A percentile compares a stretch with the other conserved stretches of the same genome.
Conservation (phyloP, 192 early-diverging fungal species). For the Powellomyces hirtus region DNA sequence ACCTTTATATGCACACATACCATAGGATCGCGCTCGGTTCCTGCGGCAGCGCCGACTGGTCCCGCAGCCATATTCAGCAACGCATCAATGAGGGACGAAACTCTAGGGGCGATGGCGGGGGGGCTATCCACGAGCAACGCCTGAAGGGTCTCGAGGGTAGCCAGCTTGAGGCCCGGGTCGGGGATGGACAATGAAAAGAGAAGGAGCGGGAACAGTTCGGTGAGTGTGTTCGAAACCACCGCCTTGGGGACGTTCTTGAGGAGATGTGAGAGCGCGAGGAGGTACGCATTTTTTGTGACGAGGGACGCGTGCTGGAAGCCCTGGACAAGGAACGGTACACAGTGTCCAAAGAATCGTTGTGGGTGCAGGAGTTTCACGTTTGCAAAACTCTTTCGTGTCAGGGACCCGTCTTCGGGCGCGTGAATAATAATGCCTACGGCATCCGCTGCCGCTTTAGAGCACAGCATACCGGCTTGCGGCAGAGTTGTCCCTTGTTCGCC, state of each 20-base stretch:
- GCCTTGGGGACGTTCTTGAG: conserved; percentile 80
- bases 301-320: conserved; percentile 19
- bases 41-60: background rate
- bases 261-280: conserved; percentile 80
- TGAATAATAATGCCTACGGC: conserved; percentile 74
- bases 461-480: conserved; percentile 31
- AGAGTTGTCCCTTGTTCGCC: background rate
- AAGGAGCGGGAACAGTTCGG: conserved; percentile 76
- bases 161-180: conserved; percentile 51
- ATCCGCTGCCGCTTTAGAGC: conserved; percentile 48
- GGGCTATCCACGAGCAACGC: conserved; percentile 66
- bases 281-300: conserved; percentile 41
- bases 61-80: conserved; percentile 17
- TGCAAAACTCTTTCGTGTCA: conserved; percentile 70
- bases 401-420: conserved; percentile 58
- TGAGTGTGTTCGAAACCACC: conserved; percentile 74
- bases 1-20: conserved; percentile 8
- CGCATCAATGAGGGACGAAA: conserved; percentile 27
- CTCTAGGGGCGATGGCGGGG: conserved; percentile 61
- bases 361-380: conserved; percentile 73
- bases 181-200: conserved; percentile 69
- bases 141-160: conserved; percentile 66
- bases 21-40: conserved; percentile 11
- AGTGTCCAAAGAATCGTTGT: conserved; percentile 81
- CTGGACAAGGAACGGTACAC: conserved; percentile 49